Evolutionary conservation across 2,329 filamentous ascomycete species (phyloP).

Genomic region (Alternaria viburni): DNA sequence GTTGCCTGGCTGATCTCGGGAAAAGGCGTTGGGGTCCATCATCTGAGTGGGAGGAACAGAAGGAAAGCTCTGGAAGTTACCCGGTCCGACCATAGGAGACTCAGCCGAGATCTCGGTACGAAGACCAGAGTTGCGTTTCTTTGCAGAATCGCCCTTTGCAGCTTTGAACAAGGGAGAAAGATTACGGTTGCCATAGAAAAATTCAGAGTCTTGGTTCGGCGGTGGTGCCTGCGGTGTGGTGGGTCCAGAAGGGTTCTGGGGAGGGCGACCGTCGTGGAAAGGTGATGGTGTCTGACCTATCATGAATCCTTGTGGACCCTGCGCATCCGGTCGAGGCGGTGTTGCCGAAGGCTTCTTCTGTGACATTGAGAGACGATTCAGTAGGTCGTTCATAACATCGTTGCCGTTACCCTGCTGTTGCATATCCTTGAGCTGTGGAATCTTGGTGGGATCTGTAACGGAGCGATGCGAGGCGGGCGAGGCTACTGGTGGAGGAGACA

Average conservation of each 20-base stretch:
- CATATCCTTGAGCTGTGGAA: slow-evolving; percentile 30
- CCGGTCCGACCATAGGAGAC: slow-evolving; percentile 34
- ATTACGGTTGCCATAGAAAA: slow-evolving; percentile 54
- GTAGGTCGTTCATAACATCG: slow-evolving; percentile 53
- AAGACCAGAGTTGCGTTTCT: slow-evolving; percentile 51
- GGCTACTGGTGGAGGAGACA: slow-evolving; percentile 32
- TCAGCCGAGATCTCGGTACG: slow-evolving; percentile 51
- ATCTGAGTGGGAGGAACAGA: slow-evolving; percentile 21
- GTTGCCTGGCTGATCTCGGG: slow-evolving; percentile 23
- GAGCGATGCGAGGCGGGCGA: slow-evolving; percentile 35
- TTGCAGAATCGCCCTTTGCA: slow-evolving; percentile 50
- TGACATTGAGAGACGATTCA: slow-evolving; percentile 48
- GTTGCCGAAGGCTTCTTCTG: slow-evolving; percentile 37
- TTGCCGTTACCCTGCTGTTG: slow-evolving; percentile 52
- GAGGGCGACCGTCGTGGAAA: slow-evolving; percentile 42
- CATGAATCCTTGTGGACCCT: slow-evolving; percentile 28
- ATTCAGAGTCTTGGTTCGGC: slow-evolving; percentile 33
- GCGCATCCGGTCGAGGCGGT: slow-evolving; percentile 29
- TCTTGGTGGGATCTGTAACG: slow-evolving; percentile 39
- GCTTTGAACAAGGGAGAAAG: slow-evolving; percentile 58
- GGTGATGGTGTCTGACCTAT: slow-evolving; percentile 49
- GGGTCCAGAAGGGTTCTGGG: slow-evolving; percentile 42
- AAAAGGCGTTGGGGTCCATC: slow-evolving; percentile 27
- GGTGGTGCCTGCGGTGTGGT: slow-evolving; percentile 41
- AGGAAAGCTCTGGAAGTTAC: slow-evolving; percentile 32